These are phyloP conservation scores for Pythium scleroteichum DNA, from an alignment of 352 stramenopile species.

Conservation along the genomic window DNA sequence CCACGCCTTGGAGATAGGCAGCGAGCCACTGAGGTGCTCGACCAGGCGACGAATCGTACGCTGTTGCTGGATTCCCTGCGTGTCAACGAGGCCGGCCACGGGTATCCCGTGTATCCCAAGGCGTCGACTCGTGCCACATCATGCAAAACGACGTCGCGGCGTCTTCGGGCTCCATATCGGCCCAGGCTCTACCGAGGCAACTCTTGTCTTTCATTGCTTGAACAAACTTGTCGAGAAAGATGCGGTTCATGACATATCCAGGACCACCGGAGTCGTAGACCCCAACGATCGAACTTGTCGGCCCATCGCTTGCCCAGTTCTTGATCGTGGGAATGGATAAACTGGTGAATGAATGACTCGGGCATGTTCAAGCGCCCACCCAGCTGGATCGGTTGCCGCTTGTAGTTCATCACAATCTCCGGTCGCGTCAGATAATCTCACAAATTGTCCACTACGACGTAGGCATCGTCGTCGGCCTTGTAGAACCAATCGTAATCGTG, in stretches of 20 bases:
- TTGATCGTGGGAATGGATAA: constrained; percentile 77
- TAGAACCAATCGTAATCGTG: constrained; percentile 63
- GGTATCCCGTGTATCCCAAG: constrained; percentile 70
- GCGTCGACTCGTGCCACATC: constrained; percentile 73
- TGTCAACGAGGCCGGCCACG: constrained; percentile 65
- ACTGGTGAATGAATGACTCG: constrained; percentile 47
- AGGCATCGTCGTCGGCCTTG: constrained; percentile 82
- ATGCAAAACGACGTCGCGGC: constrained; percentile 65
- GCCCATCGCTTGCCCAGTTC: constrained; percentile 59
- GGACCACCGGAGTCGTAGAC: constrained; percentile 79
- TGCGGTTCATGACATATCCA: constrained; percentile 73
- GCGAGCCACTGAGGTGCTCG: constrained; percentile 56
- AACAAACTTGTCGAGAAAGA: constrained; percentile 74
- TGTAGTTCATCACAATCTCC: constrained; percentile 58
- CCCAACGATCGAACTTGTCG: constrained; percentile 58
- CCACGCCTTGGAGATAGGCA: constrained; percentile 67
- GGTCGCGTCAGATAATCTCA: constrained; percentile 32
- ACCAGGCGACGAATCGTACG: constrained; percentile 58
- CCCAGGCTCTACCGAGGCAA: constrained; percentile 61
- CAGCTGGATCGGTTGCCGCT: constrained; percentile 69
- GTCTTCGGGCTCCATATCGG: constrained; percentile 73
- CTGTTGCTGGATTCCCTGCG: constrained; percentile 59
- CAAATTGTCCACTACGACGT: constrained; percentile 78
- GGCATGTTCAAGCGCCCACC: constrained; percentile 65
- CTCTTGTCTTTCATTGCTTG: constrained; percentile 44